These are phyloP conservation scores for Theileria orientalis DNA, from an alignment of 169 alveolate species.

Conservation along the genomic window DNA sequence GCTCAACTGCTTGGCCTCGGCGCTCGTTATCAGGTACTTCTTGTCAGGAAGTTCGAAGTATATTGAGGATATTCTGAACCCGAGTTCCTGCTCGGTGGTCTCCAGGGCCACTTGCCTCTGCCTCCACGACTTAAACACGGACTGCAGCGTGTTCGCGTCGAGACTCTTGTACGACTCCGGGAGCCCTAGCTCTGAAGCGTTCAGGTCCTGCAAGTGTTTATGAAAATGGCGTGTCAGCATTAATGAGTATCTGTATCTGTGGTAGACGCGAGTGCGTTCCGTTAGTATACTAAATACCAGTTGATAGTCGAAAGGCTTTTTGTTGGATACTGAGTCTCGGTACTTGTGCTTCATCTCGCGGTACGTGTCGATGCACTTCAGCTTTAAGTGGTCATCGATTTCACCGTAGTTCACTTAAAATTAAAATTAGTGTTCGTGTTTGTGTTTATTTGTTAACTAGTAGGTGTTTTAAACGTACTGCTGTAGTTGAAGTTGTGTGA, in stretches of 20 bases:
- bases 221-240: background rate
- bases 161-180: slow-evolving; percentile 33
- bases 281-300: background rate
- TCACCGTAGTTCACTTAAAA: slow-evolving; percentile 27
- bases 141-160: slow-evolving; percentile 27
- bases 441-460: background rate
- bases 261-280: no score
- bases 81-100: slow-evolving; percentile 60
- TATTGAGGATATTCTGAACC: slow-evolving; percentile 61
- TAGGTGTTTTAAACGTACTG: slow-evolving; percentile 14
- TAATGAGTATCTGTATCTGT: no score
- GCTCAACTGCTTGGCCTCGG: slow-evolving; percentile 39
- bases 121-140: slow-evolving; percentile 59
- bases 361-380: slow-evolving; percentile 25
- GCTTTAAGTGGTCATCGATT: slow-evolving; percentile 10
- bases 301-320: background rate
- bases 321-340: background rate
- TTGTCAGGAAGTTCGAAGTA: slow-evolving; percentile 16
- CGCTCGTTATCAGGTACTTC: slow-evolving; percentile 20
- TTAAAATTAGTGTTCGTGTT: background rate
- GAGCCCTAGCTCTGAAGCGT: slow-evolving; percentile 52
- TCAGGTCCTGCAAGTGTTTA: slow-evolving; percentile 28
- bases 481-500: slow-evolving; percentile 38
- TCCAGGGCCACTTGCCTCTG: slow-evolving; percentile 57
- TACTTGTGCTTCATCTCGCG: slow-evolving; percentile 22